These are phyloP conservation scores for Solanum boliviense DNA, from an alignment of 257 asterid genomes.

Conservation along the genomic window DNA sequence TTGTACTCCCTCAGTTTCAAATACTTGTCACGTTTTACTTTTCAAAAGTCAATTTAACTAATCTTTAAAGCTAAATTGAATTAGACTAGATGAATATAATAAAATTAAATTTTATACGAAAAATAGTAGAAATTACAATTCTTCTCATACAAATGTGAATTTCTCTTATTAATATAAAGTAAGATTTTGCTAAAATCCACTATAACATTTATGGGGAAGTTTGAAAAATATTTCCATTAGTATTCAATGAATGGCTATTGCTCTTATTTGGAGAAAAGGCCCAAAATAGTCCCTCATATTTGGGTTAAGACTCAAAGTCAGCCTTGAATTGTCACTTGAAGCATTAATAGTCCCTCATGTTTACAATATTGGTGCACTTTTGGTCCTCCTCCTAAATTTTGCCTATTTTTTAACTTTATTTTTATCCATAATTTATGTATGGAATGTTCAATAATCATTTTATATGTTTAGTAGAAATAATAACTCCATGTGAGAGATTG, in stretches of 20 bases:
- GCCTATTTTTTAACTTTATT: no score
- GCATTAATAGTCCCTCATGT: no score
- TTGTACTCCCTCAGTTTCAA: background rate
- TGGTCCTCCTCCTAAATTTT: no score
- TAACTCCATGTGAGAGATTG: no score
- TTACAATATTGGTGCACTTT: no score
- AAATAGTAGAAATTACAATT: background rate
- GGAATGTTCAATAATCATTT: no score
- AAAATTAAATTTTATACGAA: background rate
- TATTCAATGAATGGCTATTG: background rate
- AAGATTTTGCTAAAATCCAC: background rate
- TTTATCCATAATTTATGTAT: no score
- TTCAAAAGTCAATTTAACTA: background rate
- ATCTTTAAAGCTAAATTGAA: background rate
- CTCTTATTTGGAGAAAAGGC: no score
- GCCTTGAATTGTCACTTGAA: no score
- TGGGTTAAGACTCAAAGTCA: no score
- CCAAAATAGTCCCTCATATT: no score
- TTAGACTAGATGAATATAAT: background rate
- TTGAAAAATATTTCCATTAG: background rate
- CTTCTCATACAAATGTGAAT: background rate
- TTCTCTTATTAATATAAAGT: background rate
- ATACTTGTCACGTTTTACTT: background rate
- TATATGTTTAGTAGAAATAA: no score
- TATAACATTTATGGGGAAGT: background rate